These are phyloP conservation scores for Phytopythium chamaehyphon DNA, from an alignment of 352 stramenopile species.

Conservation along the genomic window DNA sequence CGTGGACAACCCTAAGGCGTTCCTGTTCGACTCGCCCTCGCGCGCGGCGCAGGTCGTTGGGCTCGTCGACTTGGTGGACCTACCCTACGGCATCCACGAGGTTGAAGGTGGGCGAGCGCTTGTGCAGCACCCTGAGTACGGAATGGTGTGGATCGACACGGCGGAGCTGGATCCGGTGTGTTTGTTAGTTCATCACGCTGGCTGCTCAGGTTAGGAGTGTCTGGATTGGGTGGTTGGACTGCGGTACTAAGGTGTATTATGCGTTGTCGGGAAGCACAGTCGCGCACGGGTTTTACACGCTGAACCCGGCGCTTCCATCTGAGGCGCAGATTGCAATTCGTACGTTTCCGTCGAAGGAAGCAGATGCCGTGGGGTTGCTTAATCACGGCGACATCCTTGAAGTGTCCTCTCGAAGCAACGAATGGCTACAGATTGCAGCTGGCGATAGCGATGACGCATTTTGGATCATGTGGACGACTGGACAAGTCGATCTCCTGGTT, in stretches of 20 bases:
- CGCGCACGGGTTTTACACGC: conserved; percentile 51
- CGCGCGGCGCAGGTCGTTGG: conserved; percentile 25
- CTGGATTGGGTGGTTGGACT: not conserved
- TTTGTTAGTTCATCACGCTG: conserved; percentile 29
- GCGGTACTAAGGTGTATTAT: conserved; percentile 2
- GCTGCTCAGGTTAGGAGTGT: conserved; percentile 40
- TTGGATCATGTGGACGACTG: conserved; percentile 74
- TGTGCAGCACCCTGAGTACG: conserved; percentile 41
- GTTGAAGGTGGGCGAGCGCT: conserved; percentile 19
- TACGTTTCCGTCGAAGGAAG: conserved; percentile 54
- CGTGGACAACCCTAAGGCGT: conserved; percentile 23
- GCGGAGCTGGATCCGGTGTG: conserved; percentile 42
- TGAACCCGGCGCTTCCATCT: conserved; percentile 46
- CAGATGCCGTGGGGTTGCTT: conserved; percentile 46
- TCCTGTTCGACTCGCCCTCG: conserved; percentile 34
- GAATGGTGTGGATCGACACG: conserved; percentile 53
- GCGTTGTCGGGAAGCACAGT: conserved; percentile 8
- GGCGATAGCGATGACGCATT: conserved; percentile 13
- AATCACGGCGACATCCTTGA: conserved; percentile 56
- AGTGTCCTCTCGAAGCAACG: conserved; percentile 30
- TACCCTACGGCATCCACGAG: conserved; percentile 44
- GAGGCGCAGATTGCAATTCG: conserved; percentile 70
- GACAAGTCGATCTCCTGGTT: conserved; percentile 39
- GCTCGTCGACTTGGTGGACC: conserved; percentile 22
- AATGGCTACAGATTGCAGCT: conserved; percentile 50